These are phyloP conservation scores for Chaetomium olivaceum DNA, from an alignment of 2,329 filamentous ascomycete genomes.

Conservation along the genomic window DNA sequence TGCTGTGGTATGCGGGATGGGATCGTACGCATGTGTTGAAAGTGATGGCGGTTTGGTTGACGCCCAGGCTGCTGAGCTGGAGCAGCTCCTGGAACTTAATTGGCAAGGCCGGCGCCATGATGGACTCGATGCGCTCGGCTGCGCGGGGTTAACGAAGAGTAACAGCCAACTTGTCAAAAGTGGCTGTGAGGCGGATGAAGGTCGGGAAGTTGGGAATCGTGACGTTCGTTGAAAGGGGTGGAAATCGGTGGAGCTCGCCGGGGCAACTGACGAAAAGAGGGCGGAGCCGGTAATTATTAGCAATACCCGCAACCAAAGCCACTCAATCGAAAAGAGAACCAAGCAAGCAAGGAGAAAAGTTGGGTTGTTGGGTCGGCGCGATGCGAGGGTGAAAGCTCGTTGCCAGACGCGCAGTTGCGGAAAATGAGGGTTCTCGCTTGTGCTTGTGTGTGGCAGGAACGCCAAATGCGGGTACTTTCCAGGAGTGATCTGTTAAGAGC, in stretches of 20 bases:
- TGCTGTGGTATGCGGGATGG: background rate
- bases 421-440: conserved; percentile 21
- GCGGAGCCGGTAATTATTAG: conserved; percentile 27
- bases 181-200: conserved; percentile 24
- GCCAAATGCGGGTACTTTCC: conserved; percentile 27
- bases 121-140: conserved; percentile 37
- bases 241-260: conserved; percentile 29
- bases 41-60: conserved; percentile 59
- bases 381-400: conserved; percentile 20
- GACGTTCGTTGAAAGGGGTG: conserved; percentile 29
- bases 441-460: conserved; percentile 25
- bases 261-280: conserved; percentile 22
- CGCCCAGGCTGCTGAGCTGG: conserved; percentile 42
- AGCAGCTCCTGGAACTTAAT: conserved; percentile 47
- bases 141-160: conserved; percentile 34
- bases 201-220: conserved; percentile 23
- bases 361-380: conserved; percentile 2
- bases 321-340: conserved; percentile 26
- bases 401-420: conserved; percentile 21
- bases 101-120: conserved; percentile 41
- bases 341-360: conserved; percentile 18
- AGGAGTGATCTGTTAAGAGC: conserved; percentile 34
- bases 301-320: conserved; percentile 23
- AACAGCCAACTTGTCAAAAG: conserved; percentile 36
- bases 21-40: conserved; percentile 81